A percentile compares a stretch with the other conserved stretches of the same genome.
phyloP scores from a whole-genome alignment of 768 basidiomycete genomes.

The Lactarius trivialis region DNA sequence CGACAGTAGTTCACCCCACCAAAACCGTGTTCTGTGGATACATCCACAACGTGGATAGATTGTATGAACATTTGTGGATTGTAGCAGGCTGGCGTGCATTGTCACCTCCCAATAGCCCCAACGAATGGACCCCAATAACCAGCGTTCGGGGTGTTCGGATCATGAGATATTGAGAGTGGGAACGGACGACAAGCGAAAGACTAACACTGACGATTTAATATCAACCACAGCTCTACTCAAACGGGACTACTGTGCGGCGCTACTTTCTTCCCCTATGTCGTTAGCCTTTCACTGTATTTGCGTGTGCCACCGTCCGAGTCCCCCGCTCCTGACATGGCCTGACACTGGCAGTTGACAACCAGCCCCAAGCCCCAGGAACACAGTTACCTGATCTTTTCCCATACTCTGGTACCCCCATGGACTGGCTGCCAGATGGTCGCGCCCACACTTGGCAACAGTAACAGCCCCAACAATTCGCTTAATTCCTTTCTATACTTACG shows the following conservation, averaged over 20 bases:
- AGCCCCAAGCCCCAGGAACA: neutral
- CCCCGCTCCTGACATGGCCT: no score
- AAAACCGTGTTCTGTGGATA: slow-evolving; percentile 1
- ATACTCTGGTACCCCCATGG: neutral
- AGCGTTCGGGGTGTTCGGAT: neutral
- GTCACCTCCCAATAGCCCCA: neutral
- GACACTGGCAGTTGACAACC: neutral
- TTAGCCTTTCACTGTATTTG: no score
- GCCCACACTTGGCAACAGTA: neutral
- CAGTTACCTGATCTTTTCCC: neutral
- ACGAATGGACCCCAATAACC: neutral
- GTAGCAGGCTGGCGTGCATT: neutral
- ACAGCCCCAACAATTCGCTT: neutral
- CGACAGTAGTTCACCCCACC: slow-evolving; percentile 1
- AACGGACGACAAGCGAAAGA: neutral
- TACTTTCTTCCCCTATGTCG: no score
- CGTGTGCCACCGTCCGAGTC: no score
- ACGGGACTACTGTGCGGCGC: no score
- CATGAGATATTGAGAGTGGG: no score
- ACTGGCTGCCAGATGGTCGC: neutral
- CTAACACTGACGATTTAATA: neutral
- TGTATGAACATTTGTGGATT: neutral
- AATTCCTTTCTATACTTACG: neutral
- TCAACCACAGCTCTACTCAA: no score
- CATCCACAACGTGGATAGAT: slow-evolving; percentile 8